A percentile compares a stretch with the other conserved stretches of the same genome.
phyloP scores from a whole-genome alignment of 768 basidiomycete species.

The Candolleomyces efflorescens region DNA sequence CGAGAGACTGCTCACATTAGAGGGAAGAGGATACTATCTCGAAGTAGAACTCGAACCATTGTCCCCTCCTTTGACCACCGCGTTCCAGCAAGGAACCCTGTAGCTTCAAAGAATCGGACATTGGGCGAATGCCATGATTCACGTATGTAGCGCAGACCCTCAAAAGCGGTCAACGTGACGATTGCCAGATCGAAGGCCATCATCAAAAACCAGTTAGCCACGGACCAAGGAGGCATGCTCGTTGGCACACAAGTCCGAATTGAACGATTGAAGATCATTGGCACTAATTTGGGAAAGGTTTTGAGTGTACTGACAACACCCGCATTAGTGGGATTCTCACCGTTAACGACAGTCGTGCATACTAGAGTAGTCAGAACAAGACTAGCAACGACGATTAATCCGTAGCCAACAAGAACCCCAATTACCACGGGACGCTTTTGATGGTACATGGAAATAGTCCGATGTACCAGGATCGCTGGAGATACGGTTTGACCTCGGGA shows the following conservation, averaged over 20 bases:
- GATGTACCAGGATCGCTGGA: conserved; percentile 1
- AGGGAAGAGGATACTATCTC: conserved; percentile 7
- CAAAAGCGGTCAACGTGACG: neutral
- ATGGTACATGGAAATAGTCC: conserved; percentile 3
- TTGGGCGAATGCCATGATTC: neutral
- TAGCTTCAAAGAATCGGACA: neutral
- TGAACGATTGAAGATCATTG: neutral
- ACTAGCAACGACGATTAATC: neutral
- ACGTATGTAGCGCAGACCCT: conserved; percentile 2
- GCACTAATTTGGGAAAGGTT: neutral
- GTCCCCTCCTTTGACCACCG: neutral
- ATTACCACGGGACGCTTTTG: neutral
- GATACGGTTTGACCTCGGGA: neutral
- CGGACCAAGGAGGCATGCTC: neutral
- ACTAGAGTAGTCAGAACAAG: neutral
- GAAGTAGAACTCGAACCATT: neutral
- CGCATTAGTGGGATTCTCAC: neutral
- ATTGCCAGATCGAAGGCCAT: neutral
- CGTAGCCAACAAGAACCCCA: neutral
- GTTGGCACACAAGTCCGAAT: neutral
- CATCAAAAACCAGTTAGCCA: neutral
- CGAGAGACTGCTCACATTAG: neutral
- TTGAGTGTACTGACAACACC: neutral
- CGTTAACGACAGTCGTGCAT: neutral
- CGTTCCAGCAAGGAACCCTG: neutral